Conservation (phyloP, 2,329 filamentous ascomycete genomes). For the Triangularia verruculosa region DNA sequence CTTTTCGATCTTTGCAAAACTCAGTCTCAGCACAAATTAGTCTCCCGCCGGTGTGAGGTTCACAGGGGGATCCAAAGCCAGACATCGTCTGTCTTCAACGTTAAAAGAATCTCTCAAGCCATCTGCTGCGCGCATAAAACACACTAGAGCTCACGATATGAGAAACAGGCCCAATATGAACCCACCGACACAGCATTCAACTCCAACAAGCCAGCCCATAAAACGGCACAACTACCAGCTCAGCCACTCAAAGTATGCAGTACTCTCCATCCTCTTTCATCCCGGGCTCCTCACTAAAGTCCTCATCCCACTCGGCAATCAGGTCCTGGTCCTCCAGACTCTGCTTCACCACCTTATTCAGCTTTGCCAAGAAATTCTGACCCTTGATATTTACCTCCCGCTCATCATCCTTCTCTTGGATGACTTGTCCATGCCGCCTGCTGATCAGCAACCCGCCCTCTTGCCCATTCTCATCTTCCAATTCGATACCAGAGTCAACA, state of each 20-base stretch:
- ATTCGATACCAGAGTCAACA: conserved; percentile 4
- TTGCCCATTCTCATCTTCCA: neutral
- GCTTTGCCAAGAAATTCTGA: neutral
- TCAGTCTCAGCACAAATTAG: too few relatives aligned
- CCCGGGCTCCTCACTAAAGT: neutral
- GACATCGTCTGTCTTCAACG: too few relatives aligned
- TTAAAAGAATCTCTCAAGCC: too few relatives aligned
- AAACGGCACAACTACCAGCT: too few relatives aligned
- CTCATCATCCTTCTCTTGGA: neutral
- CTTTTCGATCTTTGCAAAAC: too few relatives aligned
- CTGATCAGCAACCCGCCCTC: neutral
- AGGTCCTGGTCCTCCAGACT: neutral
- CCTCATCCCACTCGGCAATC: neutral
- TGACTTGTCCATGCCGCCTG: neutral
- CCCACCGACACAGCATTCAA: too few relatives aligned
- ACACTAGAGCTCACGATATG: too few relatives aligned
- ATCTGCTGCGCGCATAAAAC: too few relatives aligned
- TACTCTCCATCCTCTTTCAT: neutral
- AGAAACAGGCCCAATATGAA: too few relatives aligned
- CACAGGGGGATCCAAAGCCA: too few relatives aligned
- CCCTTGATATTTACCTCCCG: neutral
- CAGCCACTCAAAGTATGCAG: neutral
- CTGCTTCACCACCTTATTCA: neutral
- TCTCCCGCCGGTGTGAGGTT: too few relatives aligned
- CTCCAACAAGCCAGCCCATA: too few relatives aligned